Conservation (phyloP, 1,284 basidiomycete genomes). For the Fomes fomentarius region DNA sequence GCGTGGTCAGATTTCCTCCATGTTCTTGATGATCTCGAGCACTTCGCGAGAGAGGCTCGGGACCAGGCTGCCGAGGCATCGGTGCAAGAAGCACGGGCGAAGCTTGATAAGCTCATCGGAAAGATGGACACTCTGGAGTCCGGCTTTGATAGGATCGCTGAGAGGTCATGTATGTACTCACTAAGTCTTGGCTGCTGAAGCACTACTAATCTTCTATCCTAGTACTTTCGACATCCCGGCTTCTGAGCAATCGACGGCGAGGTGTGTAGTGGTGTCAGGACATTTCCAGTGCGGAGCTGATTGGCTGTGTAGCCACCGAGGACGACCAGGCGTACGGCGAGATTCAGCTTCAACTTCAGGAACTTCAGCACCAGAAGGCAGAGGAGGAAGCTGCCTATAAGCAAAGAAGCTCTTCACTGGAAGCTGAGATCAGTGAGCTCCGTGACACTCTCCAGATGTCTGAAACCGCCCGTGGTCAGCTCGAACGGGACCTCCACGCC, state of each 20-base stretch:
- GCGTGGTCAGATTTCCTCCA: slow-evolving; percentile 61
- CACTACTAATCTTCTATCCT: background rate
- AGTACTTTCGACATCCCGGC: slow-evolving; percentile 76
- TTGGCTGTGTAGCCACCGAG: slow-evolving; percentile 53
- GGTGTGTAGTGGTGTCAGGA: slow-evolving; percentile 47
- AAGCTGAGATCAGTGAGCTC: slow-evolving; percentile 58
- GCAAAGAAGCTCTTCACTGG: slow-evolving; percentile 54
- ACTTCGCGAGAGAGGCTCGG: slow-evolving; percentile 46
- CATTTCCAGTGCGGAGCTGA: slow-evolving; percentile 8
- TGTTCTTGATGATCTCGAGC: slow-evolving; percentile 68
- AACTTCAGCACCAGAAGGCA: slow-evolving; percentile 53
- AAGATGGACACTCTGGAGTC: slow-evolving; percentile 79
- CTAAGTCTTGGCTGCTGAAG: slow-evolving; percentile 1
- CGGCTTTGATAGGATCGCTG: slow-evolving; percentile 81
- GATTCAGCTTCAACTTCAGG: slow-evolving; percentile 63
- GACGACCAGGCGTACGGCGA: slow-evolving; percentile 74
- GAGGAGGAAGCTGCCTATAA: slow-evolving; percentile 57
- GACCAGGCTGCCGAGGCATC: slow-evolving; percentile 53
- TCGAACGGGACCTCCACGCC: slow-evolving; percentile 69
- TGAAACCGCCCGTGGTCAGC: slow-evolving; percentile 42
- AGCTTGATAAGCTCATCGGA: slow-evolving; percentile 67
- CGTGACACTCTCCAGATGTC: slow-evolving; percentile 45
- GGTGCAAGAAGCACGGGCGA: slow-evolving; percentile 61
- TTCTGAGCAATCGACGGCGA: slow-evolving; percentile 66
- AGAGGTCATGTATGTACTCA: slow-evolving; percentile 61